Evolutionary conservation across 2,329 filamentous ascomycete species (phyloP).

Genomic region (Xylariales sp.): DNA sequence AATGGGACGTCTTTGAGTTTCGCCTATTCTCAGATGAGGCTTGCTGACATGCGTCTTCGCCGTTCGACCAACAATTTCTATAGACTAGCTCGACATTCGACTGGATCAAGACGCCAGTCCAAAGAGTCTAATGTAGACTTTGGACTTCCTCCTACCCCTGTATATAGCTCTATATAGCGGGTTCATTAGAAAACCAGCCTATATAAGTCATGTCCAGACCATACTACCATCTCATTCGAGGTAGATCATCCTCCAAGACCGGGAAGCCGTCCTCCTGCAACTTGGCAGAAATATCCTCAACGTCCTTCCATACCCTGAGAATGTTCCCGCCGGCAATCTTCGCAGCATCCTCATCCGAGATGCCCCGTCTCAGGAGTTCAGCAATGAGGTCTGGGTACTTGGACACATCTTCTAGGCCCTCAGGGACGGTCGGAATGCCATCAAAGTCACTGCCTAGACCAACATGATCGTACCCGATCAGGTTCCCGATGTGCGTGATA

Average conservation of each 20-base stretch:
- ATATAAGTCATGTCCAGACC: too few relatives aligned
- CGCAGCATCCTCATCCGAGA: slow-evolving; percentile 67
- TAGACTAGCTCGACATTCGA: too few relatives aligned
- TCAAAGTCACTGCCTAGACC: slow-evolving; percentile 90
- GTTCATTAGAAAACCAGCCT: too few relatives aligned
- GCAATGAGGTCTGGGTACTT: slow-evolving; percentile 76
- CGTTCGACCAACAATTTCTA: too few relatives aligned
- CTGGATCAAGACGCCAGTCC: too few relatives aligned
- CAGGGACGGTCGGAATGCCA: slow-evolving; percentile 62
- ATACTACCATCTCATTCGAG: too few relatives aligned
- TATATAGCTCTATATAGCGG: too few relatives aligned
- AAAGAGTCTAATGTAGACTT: too few relatives aligned
- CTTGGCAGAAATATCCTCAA: slow-evolving; percentile 64
- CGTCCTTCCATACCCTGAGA: slow-evolving; percentile 77
- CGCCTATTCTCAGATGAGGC: too few relatives aligned
- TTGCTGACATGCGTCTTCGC: too few relatives aligned
- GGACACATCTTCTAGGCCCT: slow-evolving; percentile 77
- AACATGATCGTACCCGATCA: slow-evolving; percentile 83
- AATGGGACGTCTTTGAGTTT: too few relatives aligned
- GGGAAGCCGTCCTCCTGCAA: slow-evolving; percentile 56
- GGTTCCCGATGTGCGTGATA: slow-evolving; percentile 73
- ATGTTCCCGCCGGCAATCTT: slow-evolving; percentile 79
- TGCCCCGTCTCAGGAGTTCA: slow-evolving; percentile 66
- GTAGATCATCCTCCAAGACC: slow-evolving; percentile 50
- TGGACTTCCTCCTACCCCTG: background rate